Evolutionary conservation across 2,329 filamentous ascomycete genomes (phyloP), one percentile per base, ranked within the genome.

Genomic region (Fusarium poae): DNA sequence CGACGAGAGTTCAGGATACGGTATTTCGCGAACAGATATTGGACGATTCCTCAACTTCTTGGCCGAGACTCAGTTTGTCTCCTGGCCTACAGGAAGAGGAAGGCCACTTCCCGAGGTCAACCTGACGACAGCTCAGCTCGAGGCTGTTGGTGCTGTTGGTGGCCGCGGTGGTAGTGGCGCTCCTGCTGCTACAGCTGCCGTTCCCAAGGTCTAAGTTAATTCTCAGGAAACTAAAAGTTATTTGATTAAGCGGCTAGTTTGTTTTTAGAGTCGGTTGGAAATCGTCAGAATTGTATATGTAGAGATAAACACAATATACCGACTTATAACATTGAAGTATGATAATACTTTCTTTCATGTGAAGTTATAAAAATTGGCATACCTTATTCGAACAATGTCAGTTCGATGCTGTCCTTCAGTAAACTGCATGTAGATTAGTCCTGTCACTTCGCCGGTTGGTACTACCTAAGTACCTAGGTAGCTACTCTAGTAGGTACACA

Each of bases 1-100:
- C 34, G 87, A 90, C 67, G 85, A 84, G 70, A 87, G 85, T 48
- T 80, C 81, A 0, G 76, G 88, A 25, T 72, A 78, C 18, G 76
- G 75, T 43, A 70, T 78, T 23, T 68, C 49, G 6, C 46, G 72
- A 35, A 72, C 74, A 9, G 68, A 68, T 23, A 62, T 78, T 15
- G 74, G 75, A 11, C 52, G 67, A 8, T 78, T 73, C 35, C 57
- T 79, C 25, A 40, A 73, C 13, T 76, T 69, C 62, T 61, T 79
- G 39, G 75, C 68, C 15, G 74, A 75, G 50, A 78, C 59, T 23
- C 69, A 69, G 32, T 79, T 79, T 44, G 23, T 79, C 39, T 62
- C 65, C 7, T 74, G 65, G 72, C 77, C 75, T 13, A 74, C 73
- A 6, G 67, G 74, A 16, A 63, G 72, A 21, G 72, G 75, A 2